Evolutionary conservation across 805 yeast genomes (phyloP).

Genomic region (Candida rishiriensis): DNA sequence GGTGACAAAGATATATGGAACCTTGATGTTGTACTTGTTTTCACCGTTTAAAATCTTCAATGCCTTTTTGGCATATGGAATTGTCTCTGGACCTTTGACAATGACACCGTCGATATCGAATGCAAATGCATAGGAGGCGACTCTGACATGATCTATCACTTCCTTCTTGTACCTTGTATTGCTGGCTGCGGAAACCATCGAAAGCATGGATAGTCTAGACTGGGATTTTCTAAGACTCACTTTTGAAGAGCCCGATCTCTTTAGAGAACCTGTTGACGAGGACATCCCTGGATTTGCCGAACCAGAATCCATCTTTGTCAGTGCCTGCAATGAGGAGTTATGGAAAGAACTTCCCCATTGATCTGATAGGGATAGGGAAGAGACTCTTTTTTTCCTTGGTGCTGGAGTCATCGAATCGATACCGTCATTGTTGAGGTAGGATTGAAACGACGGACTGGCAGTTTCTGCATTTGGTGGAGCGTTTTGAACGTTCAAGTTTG

Average conservation of each 20-base stretch:
- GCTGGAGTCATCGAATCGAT: constrained; percentile 64
- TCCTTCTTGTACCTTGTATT: constrained; percentile 40
- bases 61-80: constrained; percentile 76
- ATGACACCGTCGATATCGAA: constrained; percentile 93
- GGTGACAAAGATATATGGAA: constrained; percentile 82
- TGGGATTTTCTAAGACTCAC: constrained; percentile 18
- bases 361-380: constrained; percentile 65
- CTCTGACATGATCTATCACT: constrained; percentile 64
- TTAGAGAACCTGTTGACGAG: constrained; percentile 17
- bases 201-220: constrained; percentile 24
- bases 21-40: constrained; percentile 70
- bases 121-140: constrained; percentile 83
- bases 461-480: constrained; percentile 15
- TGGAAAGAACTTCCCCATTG: constrained; percentile 50
- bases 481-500: constrained; percentile 7
- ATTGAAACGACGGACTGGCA: constrained; percentile 24
- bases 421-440: constrained; percentile 69
- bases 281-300: background rate
- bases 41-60: constrained; percentile 69
- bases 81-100: constrained; percentile 77
- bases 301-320: constrained; percentile 25
- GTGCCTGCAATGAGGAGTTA: constrained; percentile 16
- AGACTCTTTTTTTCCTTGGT: constrained; percentile 56
- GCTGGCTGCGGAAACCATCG: constrained; percentile 26
- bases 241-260: constrained; percentile 14